Conservation (phyloP, 2,329 filamentous ascomycete species). For the Apiospora marii region DNA sequence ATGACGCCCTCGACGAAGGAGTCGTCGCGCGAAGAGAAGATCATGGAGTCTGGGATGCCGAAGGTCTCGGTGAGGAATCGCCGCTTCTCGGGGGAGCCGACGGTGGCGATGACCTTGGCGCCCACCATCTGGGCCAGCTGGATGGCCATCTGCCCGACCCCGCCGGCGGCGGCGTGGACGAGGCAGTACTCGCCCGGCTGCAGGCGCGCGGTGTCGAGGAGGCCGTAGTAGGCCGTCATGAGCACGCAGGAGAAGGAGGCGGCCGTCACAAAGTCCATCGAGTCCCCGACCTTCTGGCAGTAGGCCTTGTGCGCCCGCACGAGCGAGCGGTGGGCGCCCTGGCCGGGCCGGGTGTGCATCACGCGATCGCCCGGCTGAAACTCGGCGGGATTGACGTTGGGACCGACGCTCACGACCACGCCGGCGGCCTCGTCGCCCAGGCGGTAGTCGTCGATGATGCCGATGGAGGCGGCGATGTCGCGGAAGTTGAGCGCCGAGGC, state of each 20-base stretch:
- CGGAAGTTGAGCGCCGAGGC: slow-evolving; percentile 7
- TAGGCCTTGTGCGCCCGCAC: slow-evolving; percentile 38
- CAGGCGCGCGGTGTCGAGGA: slow-evolving; percentile 44
- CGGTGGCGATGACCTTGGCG: slow-evolving; percentile 52
- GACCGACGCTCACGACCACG: background rate
- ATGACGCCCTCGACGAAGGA: no score
- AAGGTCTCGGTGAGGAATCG: slow-evolving; percentile 42
- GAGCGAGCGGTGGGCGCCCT: slow-evolving; percentile 43
- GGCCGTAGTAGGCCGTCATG: slow-evolving; percentile 44
- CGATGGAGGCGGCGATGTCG: background rate
- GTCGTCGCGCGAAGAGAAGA: slow-evolving; percentile 49
- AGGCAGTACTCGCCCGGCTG: slow-evolving; percentile 45
- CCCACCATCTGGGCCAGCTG: slow-evolving; percentile 47
- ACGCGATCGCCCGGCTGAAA: slow-evolving; percentile 39
- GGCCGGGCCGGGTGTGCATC: slow-evolving; percentile 50
- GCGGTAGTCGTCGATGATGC: background rate
- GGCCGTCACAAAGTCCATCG: slow-evolving; percentile 35
- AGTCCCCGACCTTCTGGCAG: slow-evolving; percentile 36
- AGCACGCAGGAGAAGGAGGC: slow-evolving; percentile 25
- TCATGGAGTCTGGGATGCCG: slow-evolving; percentile 45
- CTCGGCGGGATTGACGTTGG: slow-evolving; percentile 14
- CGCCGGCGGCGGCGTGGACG: slow-evolving; percentile 54
- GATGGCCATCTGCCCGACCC: slow-evolving; percentile 53
- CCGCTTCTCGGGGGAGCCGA: slow-evolving; percentile 46
- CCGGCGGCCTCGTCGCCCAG: background rate